Conservation (phyloP, 2,329 filamentous ascomycete species). For the Basipetospora sp. region DNA sequence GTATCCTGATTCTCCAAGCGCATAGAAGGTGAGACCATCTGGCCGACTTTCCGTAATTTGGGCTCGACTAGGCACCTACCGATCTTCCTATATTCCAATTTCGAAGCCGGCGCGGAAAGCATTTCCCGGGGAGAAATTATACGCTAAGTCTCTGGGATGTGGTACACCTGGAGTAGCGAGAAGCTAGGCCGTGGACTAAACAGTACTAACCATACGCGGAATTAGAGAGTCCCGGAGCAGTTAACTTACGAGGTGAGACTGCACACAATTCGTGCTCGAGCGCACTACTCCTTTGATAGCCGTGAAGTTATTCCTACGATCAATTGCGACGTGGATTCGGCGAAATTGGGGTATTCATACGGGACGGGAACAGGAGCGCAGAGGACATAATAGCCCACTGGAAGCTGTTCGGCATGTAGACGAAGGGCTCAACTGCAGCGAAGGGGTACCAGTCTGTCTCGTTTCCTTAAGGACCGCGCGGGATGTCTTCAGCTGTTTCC, state of each 20-base stretch:
- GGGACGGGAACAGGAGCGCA: conserved; percentile 9
- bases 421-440: conserved; percentile 8
- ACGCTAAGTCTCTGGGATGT: conserved; percentile 9
- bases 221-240: conserved; percentile 9
- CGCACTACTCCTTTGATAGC: conserved; percentile 7
- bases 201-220: conserved; percentile 10
- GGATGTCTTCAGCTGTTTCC: conserved; percentile 7
- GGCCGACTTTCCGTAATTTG: conserved; percentile 7
- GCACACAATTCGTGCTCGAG: conserved; percentile 9
- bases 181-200: conserved; percentile 11
- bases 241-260: conserved; percentile 9
- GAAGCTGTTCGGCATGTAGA: conserved; percentile 10
- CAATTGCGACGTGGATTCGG: conserved; percentile 8
- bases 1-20: conserved; percentile 9
- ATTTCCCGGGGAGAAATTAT: conserved; percentile 8
- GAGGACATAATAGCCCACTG: conserved; percentile 9
- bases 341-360: conserved; percentile 8
- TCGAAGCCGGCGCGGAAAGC: conserved; percentile 10
- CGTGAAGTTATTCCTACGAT: conserved; percentile 11
- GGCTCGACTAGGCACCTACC: conserved; percentile 6
- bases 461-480: conserved; percentile 9
- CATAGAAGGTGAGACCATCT: conserved; percentile 10
- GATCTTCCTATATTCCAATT: conserved; percentile 6
- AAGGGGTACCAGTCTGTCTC: conserved; percentile 9
- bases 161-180: conserved; percentile 9